These are phyloP conservation scores for Saturnispora diversa DNA, from an alignment of 805 yeast species.

Conservation along the genomic window DNA sequence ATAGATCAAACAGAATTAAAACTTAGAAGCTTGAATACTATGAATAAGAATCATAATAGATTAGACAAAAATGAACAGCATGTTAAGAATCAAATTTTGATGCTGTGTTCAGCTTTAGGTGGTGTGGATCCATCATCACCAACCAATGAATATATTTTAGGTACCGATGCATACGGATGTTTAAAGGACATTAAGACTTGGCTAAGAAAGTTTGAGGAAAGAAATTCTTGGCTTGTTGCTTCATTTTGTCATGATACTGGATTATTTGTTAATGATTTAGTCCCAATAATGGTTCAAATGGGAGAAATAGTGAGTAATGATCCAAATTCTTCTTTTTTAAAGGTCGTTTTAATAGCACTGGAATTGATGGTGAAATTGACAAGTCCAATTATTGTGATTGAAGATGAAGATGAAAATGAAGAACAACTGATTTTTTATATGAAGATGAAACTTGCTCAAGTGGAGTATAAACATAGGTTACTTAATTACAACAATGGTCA, in stretches of 20 bases:
- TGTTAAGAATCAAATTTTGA: slow-evolving; percentile 65
- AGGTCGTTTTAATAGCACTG: slow-evolving; percentile 25
- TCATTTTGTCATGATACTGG: slow-evolving; percentile 78
- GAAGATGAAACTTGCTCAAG: slow-evolving; percentile 57
- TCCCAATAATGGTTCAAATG: slow-evolving; percentile 59
- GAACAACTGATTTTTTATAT: slow-evolving; percentile 52
- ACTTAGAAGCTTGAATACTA: neutral
- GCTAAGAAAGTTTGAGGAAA: slow-evolving; percentile 78
- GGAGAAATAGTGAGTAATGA: slow-evolving; percentile 5
- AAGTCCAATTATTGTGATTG: slow-evolving; percentile 66
- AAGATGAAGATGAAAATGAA: slow-evolving; percentile 44
- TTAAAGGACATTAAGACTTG: slow-evolving; percentile 81
- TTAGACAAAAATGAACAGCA: slow-evolving; percentile 27
- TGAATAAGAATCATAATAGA: slow-evolving; percentile 2
- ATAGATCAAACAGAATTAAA: slow-evolving; percentile 3
- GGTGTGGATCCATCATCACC: slow-evolving; percentile 62
- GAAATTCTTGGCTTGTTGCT: slow-evolving; percentile 70
- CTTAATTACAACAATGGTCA: slow-evolving; percentile 51
- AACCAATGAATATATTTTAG: slow-evolving; percentile 51
- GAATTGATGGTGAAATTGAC: slow-evolving; percentile 79
- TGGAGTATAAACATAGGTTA: slow-evolving; percentile 61
- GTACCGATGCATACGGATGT: slow-evolving; percentile 83
- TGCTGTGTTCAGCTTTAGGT: slow-evolving; percentile 82
- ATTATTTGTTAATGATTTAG: slow-evolving; percentile 61
- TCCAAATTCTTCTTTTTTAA: neutral